Base-by-base conservation (phyloP, 2,329 filamentous ascomycete genomes). In the Neonectria faginata region DNA sequence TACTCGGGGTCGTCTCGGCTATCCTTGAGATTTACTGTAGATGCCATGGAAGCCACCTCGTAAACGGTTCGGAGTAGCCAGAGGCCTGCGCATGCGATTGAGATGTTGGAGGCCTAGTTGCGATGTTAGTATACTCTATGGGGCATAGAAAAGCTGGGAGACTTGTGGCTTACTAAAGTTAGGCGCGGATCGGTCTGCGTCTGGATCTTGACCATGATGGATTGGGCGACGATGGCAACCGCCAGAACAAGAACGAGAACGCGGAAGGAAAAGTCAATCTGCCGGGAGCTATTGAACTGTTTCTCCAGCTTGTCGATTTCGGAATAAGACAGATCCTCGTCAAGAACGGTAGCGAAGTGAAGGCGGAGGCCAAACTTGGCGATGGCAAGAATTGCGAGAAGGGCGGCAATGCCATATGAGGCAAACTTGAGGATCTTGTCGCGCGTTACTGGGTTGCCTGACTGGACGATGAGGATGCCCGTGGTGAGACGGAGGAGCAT, bases 1-100 rank as follows among this genome's bases (percentile, higher is more conserved):
- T 41, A 66, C 0, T 11, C 1, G 1, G 57, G 44, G 12, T 56
- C 44, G 0, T 55, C 2, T 9, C 5, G 41, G 0, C 33, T 18
- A 12, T 70, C 25, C 6, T n/a, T 36, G 2, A 70, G 29, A n/a
- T 70, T 48, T 10, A 25, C 16, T 51, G 57, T 63, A 7, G 64
- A 56, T 25, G 64, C 62, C 1, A 60, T 52, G 11, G 64, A 67
- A 20, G 69, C 68, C n/a, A 78, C 58, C 16, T 18, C 47, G 53
- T 74, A 79, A 0, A 63, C 53, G 0, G 67, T 70, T 9, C 67
- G 73, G 1, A 76, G 14, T 2, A 78, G 62, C 71, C 75, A 75
- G 4, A 77, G 59, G 1, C 59, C 27, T 3, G 70, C 67, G 22
- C 70, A 63, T 2, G 60, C 67, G 12, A 77, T 62, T 8, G 77